These are phyloP conservation scores for Epichloe aotearoae DNA, from an alignment of 2,329 filamentous ascomycete species.

Conservation along the genomic window DNA sequence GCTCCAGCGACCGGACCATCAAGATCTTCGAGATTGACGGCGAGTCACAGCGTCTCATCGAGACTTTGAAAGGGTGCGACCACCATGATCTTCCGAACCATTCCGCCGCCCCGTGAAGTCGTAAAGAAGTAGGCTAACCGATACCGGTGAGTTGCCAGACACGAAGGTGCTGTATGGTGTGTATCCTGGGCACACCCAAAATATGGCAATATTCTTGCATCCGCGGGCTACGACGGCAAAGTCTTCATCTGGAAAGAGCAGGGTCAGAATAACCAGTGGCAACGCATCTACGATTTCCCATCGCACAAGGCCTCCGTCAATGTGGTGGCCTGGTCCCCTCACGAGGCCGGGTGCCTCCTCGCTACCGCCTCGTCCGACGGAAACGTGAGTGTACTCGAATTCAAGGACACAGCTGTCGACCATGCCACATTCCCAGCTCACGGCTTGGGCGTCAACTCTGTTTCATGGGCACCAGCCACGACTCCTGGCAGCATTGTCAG, in stretches of 20 bases:
- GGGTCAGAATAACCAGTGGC: conserved; percentile 48
- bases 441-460: conserved; percentile 86
- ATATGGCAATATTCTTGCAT: conserved; percentile 94
- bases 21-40: conserved; percentile 98
- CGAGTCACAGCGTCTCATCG: conserved; percentile 75
- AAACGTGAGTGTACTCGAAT: conserved; percentile 86
- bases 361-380: conserved; percentile 92
- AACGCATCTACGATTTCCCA: conserved; percentile 83
- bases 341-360: conserved; percentile 87
- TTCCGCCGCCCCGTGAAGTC: too few species aligned
- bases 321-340: conserved; percentile 93
- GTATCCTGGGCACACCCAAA: conserved; percentile 97
- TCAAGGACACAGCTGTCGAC: conserved; percentile 89
- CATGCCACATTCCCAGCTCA: conserved; percentile 85
- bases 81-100: conserved; percentile 17
- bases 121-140: conserved; percentile 5
- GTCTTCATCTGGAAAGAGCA: conserved; percentile 98
- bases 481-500: conserved; percentile 75
- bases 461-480: conserved; percentile 85
- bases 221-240: conserved; percentile 91
- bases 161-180: conserved; percentile 96
- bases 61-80: conserved; percentile 79
- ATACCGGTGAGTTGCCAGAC: conserved; percentile 36
- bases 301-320: conserved; percentile 95
- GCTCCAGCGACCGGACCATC: conserved; percentile 95